A percentile compares a stretch with the other conserved stretches of the same genome.
These are phyloP conservation scores for Phytophthora ohioensis DNA, from an alignment of 352 stramenopile species.

Conservation along the genomic window DNA sequence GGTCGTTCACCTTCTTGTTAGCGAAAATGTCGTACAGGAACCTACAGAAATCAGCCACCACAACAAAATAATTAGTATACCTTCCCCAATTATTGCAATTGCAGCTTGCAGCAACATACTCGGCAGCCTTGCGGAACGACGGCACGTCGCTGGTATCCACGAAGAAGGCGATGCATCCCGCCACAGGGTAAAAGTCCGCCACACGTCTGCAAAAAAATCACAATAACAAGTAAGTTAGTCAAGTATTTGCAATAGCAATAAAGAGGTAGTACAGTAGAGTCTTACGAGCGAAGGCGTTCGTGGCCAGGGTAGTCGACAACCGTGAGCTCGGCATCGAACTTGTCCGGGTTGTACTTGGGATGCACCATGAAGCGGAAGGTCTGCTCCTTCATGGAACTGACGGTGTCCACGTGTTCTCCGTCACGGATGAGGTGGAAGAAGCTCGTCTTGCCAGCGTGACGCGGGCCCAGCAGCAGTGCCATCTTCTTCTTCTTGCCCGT, in stretches of 20 bases:
- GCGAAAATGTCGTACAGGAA: constrained; percentile 90
- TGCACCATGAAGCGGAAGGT: constrained; percentile 77
- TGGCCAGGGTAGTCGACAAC: constrained; percentile 87
- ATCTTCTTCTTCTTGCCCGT: constrained; percentile 81
- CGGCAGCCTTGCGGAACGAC: constrained; percentile 81
- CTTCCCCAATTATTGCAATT: constrained; percentile 6
- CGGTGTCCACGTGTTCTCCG: constrained; percentile 71
- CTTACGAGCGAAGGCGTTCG: constrained; percentile 79
- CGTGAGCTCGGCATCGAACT: constrained; percentile 75
- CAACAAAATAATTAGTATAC: neutral
- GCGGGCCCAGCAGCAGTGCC: constrained; percentile 70
- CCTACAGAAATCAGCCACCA: constrained; percentile 29
- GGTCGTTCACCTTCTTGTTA: constrained; percentile 85
- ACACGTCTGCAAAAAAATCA: constrained; percentile 54
- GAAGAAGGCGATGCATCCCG: constrained; percentile 78
- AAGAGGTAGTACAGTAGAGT: constrained; percentile 1
- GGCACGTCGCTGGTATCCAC: constrained; percentile 70
- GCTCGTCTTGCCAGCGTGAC: constrained; percentile 80
- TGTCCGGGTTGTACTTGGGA: constrained; percentile 68
- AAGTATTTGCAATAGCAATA: constrained; percentile 9
- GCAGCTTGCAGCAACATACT: constrained; percentile 51
- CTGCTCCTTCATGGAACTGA: constrained; percentile 88
- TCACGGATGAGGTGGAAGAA: constrained; percentile 85
- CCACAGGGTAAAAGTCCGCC: constrained; percentile 77
- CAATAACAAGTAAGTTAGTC: neutral